Base-by-base conservation (phyloP, 352 stramenopile genomes). In the Phytophthora pinifolia region DNA sequence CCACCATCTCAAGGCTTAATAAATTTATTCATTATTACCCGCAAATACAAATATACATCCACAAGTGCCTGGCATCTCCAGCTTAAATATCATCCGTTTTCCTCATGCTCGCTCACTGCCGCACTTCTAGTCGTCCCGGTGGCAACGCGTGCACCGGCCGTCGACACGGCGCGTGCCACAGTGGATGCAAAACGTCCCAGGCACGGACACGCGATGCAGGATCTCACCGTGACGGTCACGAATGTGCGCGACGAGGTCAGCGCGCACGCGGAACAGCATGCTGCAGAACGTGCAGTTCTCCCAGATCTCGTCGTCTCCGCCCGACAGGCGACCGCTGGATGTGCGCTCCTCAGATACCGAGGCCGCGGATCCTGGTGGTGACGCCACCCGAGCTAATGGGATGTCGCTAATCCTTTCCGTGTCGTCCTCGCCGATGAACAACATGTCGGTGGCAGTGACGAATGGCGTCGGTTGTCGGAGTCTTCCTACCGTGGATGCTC, bases 281-380 rank as follows among this genome's bases (percentile, higher is more conserved):
- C 59, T 46, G 53, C 76, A 86, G 47, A 84, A 86, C 12, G 72
- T 67, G 60, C 76, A 86, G 50, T 67, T 77, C 48, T 86, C 71
- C 52, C 59, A 67, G 2, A 67, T 27, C 13, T 82, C 67, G 13
- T 75, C 65, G 6, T 81, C 65, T 6, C 44, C 35, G 0, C 46
- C 50, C 14, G 58, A 69, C 17, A 60, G 32, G 20, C 33, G 45
- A 30, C 41, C 50, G 20, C 9, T 31, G 1, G 41, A 61, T 12
- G 9, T 12, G 8, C 31, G 31, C 1, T 62, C 54, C n/a, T 29
- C 48, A 9, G 35, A 33, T 10, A 36, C 43, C 15, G 36, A 47
- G 0, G 63, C 62, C 9, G 35, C 43, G 4, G 62, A 62, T 12
- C 22, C 32, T 1, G 30, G 43, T 2, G 55, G 54, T 4, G 68